These are phyloP conservation scores for Alternaria sp. DNA, from an alignment of 2,329 filamentous ascomycete species.

Conservation along the genomic window DNA sequence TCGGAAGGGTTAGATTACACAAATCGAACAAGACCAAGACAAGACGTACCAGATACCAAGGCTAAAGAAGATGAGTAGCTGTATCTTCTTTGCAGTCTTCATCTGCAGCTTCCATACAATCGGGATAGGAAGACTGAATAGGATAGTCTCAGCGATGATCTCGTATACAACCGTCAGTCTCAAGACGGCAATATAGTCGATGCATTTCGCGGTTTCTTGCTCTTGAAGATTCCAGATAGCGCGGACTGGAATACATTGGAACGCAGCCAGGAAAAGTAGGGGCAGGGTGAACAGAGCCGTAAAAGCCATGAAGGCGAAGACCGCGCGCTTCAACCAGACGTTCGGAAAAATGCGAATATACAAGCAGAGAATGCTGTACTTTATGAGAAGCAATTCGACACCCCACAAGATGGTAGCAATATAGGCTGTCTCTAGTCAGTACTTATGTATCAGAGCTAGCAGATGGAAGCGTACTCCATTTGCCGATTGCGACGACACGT, in stretches of 20 bases:
- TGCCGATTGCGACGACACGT: not conserved
- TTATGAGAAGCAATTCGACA: conserved; percentile 1
- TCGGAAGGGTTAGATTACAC: not conserved
- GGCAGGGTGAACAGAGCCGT: conserved; percentile 3
- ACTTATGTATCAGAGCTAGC: not conserved
- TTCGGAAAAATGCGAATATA: conserved; percentile 7
- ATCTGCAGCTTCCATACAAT: conserved; percentile 5
- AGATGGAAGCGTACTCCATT: not conserved
- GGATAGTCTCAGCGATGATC: conserved; percentile 1
- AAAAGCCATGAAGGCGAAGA: conserved; percentile 4
- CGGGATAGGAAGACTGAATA: conserved; percentile 5
- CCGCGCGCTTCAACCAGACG: conserved; percentile 5
- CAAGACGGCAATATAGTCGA: conserved; percentile 3
- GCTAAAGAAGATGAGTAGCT: conserved; percentile 1
- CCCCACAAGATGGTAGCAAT: conserved; percentile 1
- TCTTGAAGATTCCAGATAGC: conserved; percentile 2
- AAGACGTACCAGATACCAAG: not conserved
- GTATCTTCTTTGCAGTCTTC: conserved; percentile 2
- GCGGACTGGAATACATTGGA: not conserved
- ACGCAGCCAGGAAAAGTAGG: not conserved
- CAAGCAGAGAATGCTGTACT: conserved; percentile 7
- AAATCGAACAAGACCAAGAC: not conserved
- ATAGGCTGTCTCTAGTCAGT: not conserved
- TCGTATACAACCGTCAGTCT: conserved; percentile 1
- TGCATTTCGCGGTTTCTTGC: not conserved